Evolutionary conservation across 148 eudicot genomes (phyloP).

Genomic region (Drosera capensis): DNA sequence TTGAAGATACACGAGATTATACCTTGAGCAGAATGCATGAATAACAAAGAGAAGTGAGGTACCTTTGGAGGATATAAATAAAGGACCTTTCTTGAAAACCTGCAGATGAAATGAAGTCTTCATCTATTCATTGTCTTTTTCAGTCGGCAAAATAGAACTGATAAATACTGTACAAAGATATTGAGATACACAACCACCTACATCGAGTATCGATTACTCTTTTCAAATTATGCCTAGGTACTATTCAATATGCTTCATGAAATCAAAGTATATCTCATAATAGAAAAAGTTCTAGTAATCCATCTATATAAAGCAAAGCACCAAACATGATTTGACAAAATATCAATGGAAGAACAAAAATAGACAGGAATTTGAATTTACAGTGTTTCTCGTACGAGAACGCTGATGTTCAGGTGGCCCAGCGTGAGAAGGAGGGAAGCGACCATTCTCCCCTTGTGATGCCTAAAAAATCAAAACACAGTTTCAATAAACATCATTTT

Average conservation of each 20-base stretch:
- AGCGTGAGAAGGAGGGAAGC: conserved; percentile 12
- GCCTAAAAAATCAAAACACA: conserved; percentile 15
- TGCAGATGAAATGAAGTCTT: conserved; percentile 20
- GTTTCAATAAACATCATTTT: conserved; percentile 1
- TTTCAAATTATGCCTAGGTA: too few relatives aligned
- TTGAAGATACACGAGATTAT: too few relatives aligned
- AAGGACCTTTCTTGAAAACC: conserved; percentile 80
- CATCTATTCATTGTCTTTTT: neutral
- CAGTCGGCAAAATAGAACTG: neutral
- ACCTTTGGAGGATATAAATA: conserved; percentile 93
- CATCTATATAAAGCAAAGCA: too few relatives aligned
- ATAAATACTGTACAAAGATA: neutral
- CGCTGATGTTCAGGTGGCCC: conserved; percentile 24
- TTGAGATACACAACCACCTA: too few relatives aligned
- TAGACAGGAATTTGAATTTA: conserved; percentile 3
- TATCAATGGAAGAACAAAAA: neutral
- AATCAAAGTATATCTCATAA: too few relatives aligned
- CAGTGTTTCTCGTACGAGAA: conserved; percentile 33
- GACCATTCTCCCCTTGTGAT: conserved; percentile 21
- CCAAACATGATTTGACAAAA: too few relatives aligned
- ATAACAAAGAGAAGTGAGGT: conserved; percentile 1
- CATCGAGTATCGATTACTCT: too few relatives aligned
- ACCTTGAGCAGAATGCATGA: too few relatives aligned
- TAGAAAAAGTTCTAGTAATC: too few relatives aligned
- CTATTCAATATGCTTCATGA: too few relatives aligned